A percentile compares a stretch with the other conserved stretches of the same genome.
Conservation (phyloP, 2,329 filamentous ascomycete species). For the Aureobasidium sp. region DNA sequence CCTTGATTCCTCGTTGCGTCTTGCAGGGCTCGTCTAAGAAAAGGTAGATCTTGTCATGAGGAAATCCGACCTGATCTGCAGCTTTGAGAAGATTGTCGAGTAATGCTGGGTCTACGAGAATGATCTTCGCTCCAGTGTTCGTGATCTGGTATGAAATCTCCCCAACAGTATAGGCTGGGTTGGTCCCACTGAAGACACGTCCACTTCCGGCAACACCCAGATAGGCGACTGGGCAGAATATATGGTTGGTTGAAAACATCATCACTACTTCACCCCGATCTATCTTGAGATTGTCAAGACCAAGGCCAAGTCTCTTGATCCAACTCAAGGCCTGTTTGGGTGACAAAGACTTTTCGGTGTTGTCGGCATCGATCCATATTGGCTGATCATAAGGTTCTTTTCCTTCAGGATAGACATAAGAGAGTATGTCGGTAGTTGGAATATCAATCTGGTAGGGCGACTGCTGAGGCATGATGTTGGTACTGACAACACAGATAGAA, state of each 20-base stretch:
- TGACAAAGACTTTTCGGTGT: conserved; percentile 51
- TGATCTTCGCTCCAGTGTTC: conserved; percentile 55
- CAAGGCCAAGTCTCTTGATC: conserved; percentile 57
- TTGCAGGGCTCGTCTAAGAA: conserved; percentile 48
- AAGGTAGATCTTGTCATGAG: conserved; percentile 50
- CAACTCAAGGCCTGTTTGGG: conserved; percentile 55
- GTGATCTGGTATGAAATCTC: conserved; percentile 60
- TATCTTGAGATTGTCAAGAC: conserved; percentile 53
- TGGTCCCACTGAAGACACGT: conserved; percentile 62
- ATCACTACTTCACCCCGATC: conserved; percentile 58
- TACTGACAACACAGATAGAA: background rate
- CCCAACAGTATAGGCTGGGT: conserved; percentile 56
- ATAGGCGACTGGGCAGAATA: conserved; percentile 62
- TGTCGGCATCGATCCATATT: conserved; percentile 60
- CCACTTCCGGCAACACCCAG: conserved; percentile 60
- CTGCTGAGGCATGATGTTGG: conserved; percentile 45
- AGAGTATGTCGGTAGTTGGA: conserved; percentile 49
- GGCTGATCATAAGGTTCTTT: conserved; percentile 47
- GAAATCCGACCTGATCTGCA: conserved; percentile 45
- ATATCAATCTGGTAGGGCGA: conserved; percentile 56
- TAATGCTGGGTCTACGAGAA: conserved; percentile 56
- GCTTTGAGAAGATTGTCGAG: conserved; percentile 51
- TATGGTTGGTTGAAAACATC: conserved; percentile 61
- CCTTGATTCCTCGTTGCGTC: conserved; percentile 33
- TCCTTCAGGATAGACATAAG: conserved; percentile 40